A percentile compares a stretch with the other conserved stretches of the same genome.
phyloP scores from a whole-genome alignment of 208 protist species.

The Entamoeba histolytica region DNA sequence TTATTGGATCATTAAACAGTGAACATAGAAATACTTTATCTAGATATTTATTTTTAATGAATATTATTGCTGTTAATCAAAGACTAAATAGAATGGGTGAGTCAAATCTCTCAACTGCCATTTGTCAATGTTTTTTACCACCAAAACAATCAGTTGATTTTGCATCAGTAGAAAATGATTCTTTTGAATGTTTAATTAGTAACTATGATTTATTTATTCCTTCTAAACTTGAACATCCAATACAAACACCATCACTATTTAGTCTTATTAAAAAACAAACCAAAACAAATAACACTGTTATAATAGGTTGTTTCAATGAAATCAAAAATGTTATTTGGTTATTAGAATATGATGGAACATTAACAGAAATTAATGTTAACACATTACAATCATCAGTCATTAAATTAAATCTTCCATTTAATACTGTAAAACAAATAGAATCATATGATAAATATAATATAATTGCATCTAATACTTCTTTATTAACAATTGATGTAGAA shows the following conservation, averaged over 20 bases:
- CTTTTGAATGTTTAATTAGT: neutral
- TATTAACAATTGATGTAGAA: neutral
- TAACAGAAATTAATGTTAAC: neutral
- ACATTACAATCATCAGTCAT: neutral
- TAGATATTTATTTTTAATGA: neutral
- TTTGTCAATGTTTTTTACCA: neutral
- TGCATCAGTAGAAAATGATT: neutral
- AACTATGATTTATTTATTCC: neutral
- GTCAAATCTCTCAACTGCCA: neutral
- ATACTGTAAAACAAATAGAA: neutral
- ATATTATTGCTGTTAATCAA: neutral
- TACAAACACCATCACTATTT: neutral
- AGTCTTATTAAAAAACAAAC: neutral
- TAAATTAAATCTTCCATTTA: neutral
- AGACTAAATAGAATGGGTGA: neutral
- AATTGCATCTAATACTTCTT: neutral
- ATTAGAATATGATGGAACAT: neutral
- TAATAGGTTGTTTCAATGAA: neutral
- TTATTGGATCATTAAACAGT: neutral
- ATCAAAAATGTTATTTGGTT: neutral
- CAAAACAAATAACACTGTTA: neutral
- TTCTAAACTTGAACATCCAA: neutral
- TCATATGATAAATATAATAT: neutral
- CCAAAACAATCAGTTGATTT: neutral
- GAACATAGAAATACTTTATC: neutral